phyloP scores from a whole-genome alignment of 2,329 filamentous ascomycete species.

The Aspergillus calidoustus region DNA sequence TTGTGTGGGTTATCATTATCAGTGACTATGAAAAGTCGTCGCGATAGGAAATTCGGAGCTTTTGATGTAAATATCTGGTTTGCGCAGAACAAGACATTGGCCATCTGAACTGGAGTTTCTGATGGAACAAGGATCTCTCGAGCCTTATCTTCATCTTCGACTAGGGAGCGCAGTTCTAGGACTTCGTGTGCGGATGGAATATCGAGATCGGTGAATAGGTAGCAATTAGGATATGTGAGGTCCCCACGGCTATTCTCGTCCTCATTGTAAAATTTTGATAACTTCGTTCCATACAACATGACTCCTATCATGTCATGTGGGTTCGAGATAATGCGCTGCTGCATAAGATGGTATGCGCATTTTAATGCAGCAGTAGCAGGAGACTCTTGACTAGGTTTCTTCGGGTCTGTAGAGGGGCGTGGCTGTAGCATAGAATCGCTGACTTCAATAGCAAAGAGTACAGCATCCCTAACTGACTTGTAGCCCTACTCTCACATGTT shows the following conservation, averaged over 20 bases:
- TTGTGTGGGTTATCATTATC: constrained; percentile 87
- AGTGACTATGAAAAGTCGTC: constrained; percentile 92
- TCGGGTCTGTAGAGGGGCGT: constrained; percentile 68
- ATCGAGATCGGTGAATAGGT: constrained; percentile 85
- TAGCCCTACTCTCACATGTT: constrained; percentile 67
- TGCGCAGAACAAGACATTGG: constrained; percentile 88
- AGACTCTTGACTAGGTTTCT: constrained; percentile 78
- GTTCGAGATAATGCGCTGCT: constrained; percentile 96
- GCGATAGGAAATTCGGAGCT: constrained; percentile 89
- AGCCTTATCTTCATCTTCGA: constrained; percentile 76
- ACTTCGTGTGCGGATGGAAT: constrained; percentile 87
- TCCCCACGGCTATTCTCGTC: constrained; percentile 61
- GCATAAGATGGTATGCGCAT: constrained; percentile 93
- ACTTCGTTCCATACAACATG: constrained; percentile 84
- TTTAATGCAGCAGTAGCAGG: constrained; percentile 84
- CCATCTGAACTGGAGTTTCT: constrained; percentile 74
- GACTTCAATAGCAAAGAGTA: constrained; percentile 94
- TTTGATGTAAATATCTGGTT: constrained; percentile 97
- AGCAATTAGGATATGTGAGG: constrained; percentile 84
- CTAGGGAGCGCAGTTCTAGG: constrained; percentile 73
- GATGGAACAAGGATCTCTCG: constrained; percentile 72
- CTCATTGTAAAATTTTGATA: constrained; percentile 76
- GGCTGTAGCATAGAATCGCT: constrained; percentile 81
- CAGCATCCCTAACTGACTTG: constrained; percentile 92
- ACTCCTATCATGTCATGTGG: constrained; percentile 98